phyloP scores from a whole-genome alignment of 202 grass and related monocot genomes.

The Brachypodium distachyon region DNA sequence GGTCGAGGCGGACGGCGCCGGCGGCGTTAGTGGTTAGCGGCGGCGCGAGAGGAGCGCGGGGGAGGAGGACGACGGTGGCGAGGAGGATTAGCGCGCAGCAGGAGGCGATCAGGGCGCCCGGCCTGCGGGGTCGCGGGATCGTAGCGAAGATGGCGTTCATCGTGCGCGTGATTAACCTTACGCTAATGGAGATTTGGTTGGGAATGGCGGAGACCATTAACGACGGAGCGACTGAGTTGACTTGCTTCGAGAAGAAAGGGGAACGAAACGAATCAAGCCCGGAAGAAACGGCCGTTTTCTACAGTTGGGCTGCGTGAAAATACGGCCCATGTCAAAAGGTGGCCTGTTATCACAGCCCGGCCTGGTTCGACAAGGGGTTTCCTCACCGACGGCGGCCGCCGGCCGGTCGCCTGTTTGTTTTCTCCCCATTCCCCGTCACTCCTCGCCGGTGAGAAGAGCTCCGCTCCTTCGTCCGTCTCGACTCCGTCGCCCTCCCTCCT shows the following conservation, averaged over 20 bases:
- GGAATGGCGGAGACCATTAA: not conserved
- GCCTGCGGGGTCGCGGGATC: conserved; percentile 12
- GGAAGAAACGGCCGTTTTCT: not conserved
- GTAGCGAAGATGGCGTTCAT: conserved; percentile 15
- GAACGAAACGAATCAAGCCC: not conserved
- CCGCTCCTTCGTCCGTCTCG: not conserved
- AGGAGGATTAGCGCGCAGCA: conserved; percentile 37
- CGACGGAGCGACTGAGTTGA: conserved; percentile 10
- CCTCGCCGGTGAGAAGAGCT: not conserved
- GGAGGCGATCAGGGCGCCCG: conserved; percentile 6
- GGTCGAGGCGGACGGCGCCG: conserved; percentile 30
- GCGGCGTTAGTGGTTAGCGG: not conserved
- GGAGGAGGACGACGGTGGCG: conserved; percentile 42
- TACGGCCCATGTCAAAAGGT: not conserved
- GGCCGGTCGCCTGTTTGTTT: not conserved
- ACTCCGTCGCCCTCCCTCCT: not conserved
- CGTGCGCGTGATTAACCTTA: not conserved
- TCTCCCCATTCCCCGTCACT: not conserved
- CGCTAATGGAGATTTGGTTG: not conserved
- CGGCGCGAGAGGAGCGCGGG: not conserved
- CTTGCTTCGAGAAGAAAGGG: not conserved
- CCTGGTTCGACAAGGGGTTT: not conserved
- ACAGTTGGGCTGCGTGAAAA: not conserved
- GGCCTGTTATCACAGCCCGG: not conserved
- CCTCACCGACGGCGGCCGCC: not conserved